A percentile compares a stretch with the other conserved stretches of the same genome.
These are phyloP conservation scores for Calonectria henricotiae DNA, from an alignment of 2,329 filamentous ascomycete genomes.

Conservation along the genomic window DNA sequence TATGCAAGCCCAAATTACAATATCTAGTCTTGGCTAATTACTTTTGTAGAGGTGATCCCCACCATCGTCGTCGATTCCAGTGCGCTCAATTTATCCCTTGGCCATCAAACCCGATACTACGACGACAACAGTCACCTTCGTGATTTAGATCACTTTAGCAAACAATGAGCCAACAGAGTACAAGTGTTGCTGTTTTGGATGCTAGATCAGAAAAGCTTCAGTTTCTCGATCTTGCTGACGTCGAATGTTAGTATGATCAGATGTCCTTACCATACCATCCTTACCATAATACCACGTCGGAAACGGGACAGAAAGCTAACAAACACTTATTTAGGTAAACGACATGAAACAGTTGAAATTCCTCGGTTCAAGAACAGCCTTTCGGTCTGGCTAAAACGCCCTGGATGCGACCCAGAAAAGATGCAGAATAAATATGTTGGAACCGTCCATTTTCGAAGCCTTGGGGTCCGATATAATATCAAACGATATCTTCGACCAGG, in stretches of 20 bases:
- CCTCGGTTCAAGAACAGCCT: constrained; percentile 25
- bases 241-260: constrained; percentile 2
- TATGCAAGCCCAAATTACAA: background rate
- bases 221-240: constrained; percentile 9
- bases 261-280: too few relatives aligned
- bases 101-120: background rate
- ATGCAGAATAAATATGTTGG: constrained; percentile 16
- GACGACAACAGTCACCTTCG: background rate
- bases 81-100: background rate
- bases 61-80: background rate
- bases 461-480: constrained; percentile 26
- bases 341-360: constrained; percentile 11
- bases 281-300: too few relatives aligned
- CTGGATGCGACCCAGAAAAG: background rate
- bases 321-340: background rate
- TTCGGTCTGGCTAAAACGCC: constrained; percentile 16
- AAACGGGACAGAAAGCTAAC: background rate
- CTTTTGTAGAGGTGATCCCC: constrained; percentile 9
- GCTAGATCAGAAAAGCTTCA: constrained; percentile 16
- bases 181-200: constrained; percentile 27
- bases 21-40: background rate
- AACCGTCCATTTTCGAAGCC: constrained; percentile 20
- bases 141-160: background rate
- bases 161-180: background rate
- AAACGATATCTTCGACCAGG: constrained; percentile 4